These are phyloP conservation scores for Solanum aculeatissimum DNA, from an alignment of 305 asterid genomes.

Conservation along the genomic window DNA sequence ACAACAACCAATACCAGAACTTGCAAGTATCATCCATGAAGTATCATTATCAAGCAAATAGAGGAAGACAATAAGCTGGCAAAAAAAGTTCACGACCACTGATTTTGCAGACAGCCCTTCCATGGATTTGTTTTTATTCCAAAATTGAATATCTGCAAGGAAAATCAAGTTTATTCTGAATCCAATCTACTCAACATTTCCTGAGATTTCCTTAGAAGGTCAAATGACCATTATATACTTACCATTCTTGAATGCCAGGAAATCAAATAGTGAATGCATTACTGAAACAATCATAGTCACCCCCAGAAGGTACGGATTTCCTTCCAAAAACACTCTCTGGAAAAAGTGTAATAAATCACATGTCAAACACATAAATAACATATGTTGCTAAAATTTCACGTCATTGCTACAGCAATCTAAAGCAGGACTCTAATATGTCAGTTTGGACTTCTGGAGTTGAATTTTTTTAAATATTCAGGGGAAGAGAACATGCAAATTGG, in stretches of 20 bases:
- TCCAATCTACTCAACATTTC: neutral
- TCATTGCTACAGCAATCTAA: neutral
- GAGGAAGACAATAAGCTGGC: slow-evolving; percentile 87
- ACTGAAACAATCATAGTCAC: slow-evolving; percentile 86
- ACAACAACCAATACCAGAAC: slow-evolving; percentile 97
- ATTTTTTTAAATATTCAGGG: neutral
- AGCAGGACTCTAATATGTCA: neutral
- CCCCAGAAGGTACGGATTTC: slow-evolving; percentile 83
- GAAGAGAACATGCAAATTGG: neutral
- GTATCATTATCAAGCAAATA: slow-evolving; percentile 96
- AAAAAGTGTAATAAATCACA: neutral
- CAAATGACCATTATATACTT: slow-evolving; percentile 9
- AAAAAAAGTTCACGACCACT: slow-evolving; percentile 78
- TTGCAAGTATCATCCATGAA: slow-evolving; percentile 99
- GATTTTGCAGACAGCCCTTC: slow-evolving; percentile 96
- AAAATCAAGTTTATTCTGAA: neutral
- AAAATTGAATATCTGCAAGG: slow-evolving; percentile 84
- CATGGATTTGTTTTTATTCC: slow-evolving; percentile 99
- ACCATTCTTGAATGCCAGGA: slow-evolving; percentile 98
- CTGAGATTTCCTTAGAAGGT: neutral
- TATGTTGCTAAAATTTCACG: neutral
- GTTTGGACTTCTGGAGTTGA: neutral
- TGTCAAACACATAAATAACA: neutral
- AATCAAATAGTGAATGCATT: slow-evolving; percentile 84
- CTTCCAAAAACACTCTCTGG: slow-evolving; percentile 97